These are phyloP conservation scores for Aphanomyces astaci DNA, from an alignment of 352 stramenopile species.

Conservation along the genomic window DNA sequence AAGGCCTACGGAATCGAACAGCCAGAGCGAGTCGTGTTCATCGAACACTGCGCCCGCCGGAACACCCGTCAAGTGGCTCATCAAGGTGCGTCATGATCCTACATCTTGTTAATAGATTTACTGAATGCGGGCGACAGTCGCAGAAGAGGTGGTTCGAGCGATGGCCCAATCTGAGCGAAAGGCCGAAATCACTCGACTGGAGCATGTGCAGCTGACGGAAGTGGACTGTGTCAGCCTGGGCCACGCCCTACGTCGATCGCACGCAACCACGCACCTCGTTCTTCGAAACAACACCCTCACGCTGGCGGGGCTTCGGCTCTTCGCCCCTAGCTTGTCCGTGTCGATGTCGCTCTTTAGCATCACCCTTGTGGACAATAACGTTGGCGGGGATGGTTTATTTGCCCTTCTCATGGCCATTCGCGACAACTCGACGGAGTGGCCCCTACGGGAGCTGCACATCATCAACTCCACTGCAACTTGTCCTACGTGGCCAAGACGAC, in stretches of 20 bases:
- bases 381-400: constrained; percentile 4
- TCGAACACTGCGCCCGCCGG: constrained; percentile 5
- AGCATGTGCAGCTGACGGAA: neutral
- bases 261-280: neutral
- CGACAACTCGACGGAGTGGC: neutral
- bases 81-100: neutral
- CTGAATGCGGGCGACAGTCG: neutral
- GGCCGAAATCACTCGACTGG: neutral
- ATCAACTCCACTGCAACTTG: neutral
- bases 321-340: neutral
- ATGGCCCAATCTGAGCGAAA: neutral
- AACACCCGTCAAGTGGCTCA: neutral
- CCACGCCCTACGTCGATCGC: neutral
- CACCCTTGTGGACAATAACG: constrained; percentile 9
- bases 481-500: constrained; percentile 1
- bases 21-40: constrained; percentile 6
- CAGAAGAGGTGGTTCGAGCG: neutral
- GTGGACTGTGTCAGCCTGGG: neutral
- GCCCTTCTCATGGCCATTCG: neutral
- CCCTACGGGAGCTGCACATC: constrained; percentile 16
- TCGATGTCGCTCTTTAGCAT: constrained; percentile 6
- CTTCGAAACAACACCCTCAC: constrained; percentile 15
- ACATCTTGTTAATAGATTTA: neutral
- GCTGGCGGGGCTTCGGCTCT: neutral
- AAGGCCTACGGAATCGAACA: constrained; percentile 3